phyloP scores from a whole-genome alignment of 441 rosid genomes.

The Populus tomentosa region DNA sequence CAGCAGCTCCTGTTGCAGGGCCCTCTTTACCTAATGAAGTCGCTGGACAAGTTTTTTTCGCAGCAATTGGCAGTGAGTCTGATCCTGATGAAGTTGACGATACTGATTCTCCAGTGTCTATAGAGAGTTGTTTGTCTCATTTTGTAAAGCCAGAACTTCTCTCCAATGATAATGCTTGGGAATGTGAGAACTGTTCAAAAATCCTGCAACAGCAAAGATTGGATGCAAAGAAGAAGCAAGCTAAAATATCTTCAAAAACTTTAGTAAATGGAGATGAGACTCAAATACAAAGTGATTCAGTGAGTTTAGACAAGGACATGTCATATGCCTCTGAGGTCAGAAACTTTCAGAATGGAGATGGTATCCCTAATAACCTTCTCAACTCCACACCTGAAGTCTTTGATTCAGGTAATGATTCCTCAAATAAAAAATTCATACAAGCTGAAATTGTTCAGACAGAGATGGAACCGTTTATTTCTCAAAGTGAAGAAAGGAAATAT shows the following conservation, averaged over 20 bases:
- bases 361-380: conserved; percentile 4
- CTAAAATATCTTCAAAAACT: conserved; percentile 21
- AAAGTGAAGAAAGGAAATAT: no score
- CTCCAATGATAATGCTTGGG: conserved; percentile 89
- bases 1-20: conserved; percentile 51
- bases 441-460: no score
- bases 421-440: no score
- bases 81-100: conserved; percentile 93
- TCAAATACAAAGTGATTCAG: conserved; percentile 10
- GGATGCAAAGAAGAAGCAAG: conserved; percentile 39
- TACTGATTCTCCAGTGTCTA: conserved; percentile 75
- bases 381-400: conserved; percentile 17
- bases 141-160: conserved; percentile 80
- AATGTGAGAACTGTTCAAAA: conserved; percentile 81
- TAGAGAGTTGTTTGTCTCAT: conserved; percentile 84
- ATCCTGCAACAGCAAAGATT: conserved; percentile 33
- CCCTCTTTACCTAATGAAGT: conserved; percentile 49
- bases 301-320: conserved; percentile 17
- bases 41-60: conserved; percentile 39
- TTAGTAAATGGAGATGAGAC: conserved; percentile 28
- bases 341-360: conserved; percentile 25
- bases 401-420: conserved; percentile 24
- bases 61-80: conserved; percentile 64
- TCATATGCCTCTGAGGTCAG: conserved; percentile 20
- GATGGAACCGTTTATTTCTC: no score